Conservation (phyloP, 805 yeast species). For the Citeromyces nyonsensis region DNA sequence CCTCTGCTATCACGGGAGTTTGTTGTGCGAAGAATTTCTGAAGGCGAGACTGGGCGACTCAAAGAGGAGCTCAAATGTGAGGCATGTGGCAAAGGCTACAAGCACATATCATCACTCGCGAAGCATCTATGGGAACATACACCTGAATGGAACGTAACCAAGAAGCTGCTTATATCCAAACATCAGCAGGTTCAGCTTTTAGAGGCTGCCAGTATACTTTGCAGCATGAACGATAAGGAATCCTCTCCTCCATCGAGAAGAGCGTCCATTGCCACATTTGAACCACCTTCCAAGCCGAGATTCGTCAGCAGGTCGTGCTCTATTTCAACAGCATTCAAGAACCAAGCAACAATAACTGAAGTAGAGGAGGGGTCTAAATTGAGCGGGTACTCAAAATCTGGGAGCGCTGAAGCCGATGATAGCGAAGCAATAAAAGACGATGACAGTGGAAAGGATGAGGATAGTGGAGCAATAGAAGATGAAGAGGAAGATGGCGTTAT, state of each 20-base stretch:
- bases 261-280: neutral
- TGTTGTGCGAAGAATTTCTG: slow-evolving; percentile 71
- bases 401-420: neutral
- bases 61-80: slow-evolving; percentile 80
- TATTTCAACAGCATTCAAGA: no score
- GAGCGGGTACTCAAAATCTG: no score
- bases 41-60: slow-evolving; percentile 74
- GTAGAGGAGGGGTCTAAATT: no score
- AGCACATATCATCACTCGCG: slow-evolving; percentile 77
- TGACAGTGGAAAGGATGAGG: slow-evolving; percentile 1
- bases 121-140: slow-evolving; percentile 91
- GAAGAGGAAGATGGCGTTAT: slow-evolving; percentile 16
- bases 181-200: slow-evolving; percentile 79
- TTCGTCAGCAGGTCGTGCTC: no score
- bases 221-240: slow-evolving; percentile 44
- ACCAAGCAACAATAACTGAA: no score
- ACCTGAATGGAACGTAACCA: slow-evolving; percentile 85
- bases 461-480: slow-evolving; percentile 4
- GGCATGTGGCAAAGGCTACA: slow-evolving; percentile 85
- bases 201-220: slow-evolving; percentile 66
- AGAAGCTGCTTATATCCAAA: slow-evolving; percentile 65
- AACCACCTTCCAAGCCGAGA: neutral
- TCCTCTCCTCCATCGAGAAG: slow-evolving; percentile 1
- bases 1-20: slow-evolving; percentile 38
- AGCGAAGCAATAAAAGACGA: neutral